Conservation (phyloP, 164 flowering plant genomes). For the Warburgia ugandensis region DNA sequence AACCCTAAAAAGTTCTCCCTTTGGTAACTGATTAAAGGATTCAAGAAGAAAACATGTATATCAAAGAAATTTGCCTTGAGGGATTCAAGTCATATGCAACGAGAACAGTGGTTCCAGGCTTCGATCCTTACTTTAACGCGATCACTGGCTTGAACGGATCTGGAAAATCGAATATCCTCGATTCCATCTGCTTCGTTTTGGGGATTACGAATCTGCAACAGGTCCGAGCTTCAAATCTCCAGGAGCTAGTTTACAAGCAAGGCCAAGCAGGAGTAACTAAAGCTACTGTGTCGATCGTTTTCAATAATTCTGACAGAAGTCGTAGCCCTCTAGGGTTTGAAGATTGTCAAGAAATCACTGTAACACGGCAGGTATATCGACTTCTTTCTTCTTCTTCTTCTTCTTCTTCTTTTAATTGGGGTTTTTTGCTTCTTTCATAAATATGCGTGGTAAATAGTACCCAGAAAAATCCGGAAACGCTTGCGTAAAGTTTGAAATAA, state of each 20-base stretch:
- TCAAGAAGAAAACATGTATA: too few relatives aligned
- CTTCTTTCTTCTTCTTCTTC: neutral
- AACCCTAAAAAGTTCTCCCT: too few relatives aligned
- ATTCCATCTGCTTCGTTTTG: conserved; percentile 90
- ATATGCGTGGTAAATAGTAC: too few relatives aligned
- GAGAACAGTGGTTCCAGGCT: conserved; percentile 85
- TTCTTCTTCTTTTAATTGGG: too few relatives aligned
- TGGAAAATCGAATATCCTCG: conserved; percentile 94
- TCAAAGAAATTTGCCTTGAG: conserved; percentile 85
- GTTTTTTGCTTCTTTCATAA: too few relatives aligned
- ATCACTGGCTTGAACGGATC: conserved; percentile 97
- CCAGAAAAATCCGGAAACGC: too few relatives aligned
- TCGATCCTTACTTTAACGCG: conserved; percentile 93
- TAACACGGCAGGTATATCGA: conserved; percentile 78
- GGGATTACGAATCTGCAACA: conserved; percentile 98
- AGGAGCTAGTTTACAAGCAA: conserved; percentile 98
- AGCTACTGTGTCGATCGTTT: conserved; percentile 92
- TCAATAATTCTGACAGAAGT: conserved; percentile 69
- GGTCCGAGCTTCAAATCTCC: conserved; percentile 93
- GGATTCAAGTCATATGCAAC: conserved; percentile 99
- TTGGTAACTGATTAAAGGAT: too few relatives aligned
- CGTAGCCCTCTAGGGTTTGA: conserved; percentile 95
- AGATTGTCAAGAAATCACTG: conserved; percentile 81
- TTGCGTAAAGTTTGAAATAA: too few relatives aligned
- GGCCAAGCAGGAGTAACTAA: conserved; percentile 99